Percentiles rank a stretch among this genome's conserved stretches.
Evolutionary conservation across 2,329 filamentous ascomycete species (phyloP).

Genomic region (Domatiomyces catenatus): DNA sequence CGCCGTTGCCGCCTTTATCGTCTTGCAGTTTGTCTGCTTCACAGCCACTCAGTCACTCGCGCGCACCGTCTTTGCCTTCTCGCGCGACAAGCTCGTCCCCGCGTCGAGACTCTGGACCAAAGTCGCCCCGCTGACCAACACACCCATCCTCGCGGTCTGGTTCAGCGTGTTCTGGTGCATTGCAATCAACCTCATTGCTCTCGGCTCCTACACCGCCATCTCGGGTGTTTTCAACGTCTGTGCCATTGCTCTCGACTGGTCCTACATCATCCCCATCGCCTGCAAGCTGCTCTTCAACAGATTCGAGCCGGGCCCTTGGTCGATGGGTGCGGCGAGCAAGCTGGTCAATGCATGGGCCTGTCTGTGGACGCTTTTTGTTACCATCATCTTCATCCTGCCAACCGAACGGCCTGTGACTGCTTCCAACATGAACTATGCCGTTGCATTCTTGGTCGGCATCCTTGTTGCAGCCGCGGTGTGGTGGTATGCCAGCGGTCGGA

Average conservation of each 20-base stretch:
- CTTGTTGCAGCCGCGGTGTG: slow-evolving; percentile 29
- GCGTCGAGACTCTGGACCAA: slow-evolving; percentile 35
- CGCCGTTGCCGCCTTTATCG: slow-evolving; percentile 40
- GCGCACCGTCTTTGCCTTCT: slow-evolving; percentile 41
- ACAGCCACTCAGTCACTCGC: slow-evolving; percentile 40
- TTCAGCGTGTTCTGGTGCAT: slow-evolving; percentile 40
- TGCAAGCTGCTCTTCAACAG: slow-evolving; percentile 37
- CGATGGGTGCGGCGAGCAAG: slow-evolving; percentile 30
- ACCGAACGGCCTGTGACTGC: slow-evolving; percentile 33
- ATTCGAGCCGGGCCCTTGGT: slow-evolving; percentile 39
- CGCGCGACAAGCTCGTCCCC: slow-evolving; percentile 37
- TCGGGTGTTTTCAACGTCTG: slow-evolving; percentile 31
- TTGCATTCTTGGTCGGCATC: slow-evolving; percentile 35
- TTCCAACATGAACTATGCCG: slow-evolving; percentile 42
- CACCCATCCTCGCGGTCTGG: slow-evolving; percentile 41
- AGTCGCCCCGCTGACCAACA: slow-evolving; percentile 34
- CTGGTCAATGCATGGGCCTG: slow-evolving; percentile 35
- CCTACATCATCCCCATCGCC: slow-evolving; percentile 41
- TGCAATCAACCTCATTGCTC: slow-evolving; percentile 43
- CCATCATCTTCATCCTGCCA: slow-evolving; percentile 40
- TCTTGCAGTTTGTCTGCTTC: slow-evolving; percentile 45
- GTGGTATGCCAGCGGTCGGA: slow-evolving; percentile 32
- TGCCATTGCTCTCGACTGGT: slow-evolving; percentile 32
- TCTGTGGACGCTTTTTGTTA: slow-evolving; percentile 39
- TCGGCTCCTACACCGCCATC: slow-evolving; percentile 38